Evolutionary conservation across 495 filamentous ascomycete species (phyloP).

Genomic region (Xylaria telfairii): DNA sequence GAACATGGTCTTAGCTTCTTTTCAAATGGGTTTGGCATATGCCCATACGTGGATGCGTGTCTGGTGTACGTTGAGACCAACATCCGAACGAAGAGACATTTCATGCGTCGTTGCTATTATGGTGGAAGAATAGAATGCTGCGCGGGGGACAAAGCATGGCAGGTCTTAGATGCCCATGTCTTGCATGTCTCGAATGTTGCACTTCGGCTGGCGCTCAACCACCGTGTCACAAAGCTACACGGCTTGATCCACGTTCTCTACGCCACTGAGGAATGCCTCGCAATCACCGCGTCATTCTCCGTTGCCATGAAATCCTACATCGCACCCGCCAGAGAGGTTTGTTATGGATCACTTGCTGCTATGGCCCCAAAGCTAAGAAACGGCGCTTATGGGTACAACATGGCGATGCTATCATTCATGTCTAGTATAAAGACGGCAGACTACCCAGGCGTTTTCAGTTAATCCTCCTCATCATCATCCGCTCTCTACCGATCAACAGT

Average conservation of each 20-base stretch:
- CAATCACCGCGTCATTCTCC: slow-evolving; percentile 35
- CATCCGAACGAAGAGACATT: not conserved
- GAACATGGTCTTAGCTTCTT: not conserved
- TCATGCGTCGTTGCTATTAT: not conserved
- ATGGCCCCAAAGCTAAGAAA: slow-evolving; percentile 5
- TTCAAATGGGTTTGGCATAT: not conserved
- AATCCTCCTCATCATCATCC: slow-evolving; percentile 1
- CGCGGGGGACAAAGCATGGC: slow-evolving; percentile 17
- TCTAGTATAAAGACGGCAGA: slow-evolving; percentile 34
- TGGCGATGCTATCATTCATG: slow-evolving; percentile 3
- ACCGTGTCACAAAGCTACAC: not conserved
- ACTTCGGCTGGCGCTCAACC: not conserved
- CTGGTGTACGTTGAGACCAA: too few species aligned
- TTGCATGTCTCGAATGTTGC: slow-evolving; percentile 8
- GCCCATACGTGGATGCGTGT: not conserved
- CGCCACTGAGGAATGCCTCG: slow-evolving; percentile 34
- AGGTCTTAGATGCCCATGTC: slow-evolving; percentile 22
- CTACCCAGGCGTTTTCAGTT: not conserved
- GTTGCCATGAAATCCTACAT: not conserved
- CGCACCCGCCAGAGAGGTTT: slow-evolving; percentile 21
- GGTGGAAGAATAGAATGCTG: not conserved
- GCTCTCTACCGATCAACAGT: slow-evolving; percentile 25
- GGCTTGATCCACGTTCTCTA: slow-evolving; percentile 3
- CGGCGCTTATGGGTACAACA: not conserved
- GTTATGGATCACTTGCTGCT: slow-evolving; percentile 30